These are phyloP conservation scores for Falciphora oryzae DNA, from an alignment of 2,329 filamentous ascomycete species.

Conservation along the genomic window DNA sequence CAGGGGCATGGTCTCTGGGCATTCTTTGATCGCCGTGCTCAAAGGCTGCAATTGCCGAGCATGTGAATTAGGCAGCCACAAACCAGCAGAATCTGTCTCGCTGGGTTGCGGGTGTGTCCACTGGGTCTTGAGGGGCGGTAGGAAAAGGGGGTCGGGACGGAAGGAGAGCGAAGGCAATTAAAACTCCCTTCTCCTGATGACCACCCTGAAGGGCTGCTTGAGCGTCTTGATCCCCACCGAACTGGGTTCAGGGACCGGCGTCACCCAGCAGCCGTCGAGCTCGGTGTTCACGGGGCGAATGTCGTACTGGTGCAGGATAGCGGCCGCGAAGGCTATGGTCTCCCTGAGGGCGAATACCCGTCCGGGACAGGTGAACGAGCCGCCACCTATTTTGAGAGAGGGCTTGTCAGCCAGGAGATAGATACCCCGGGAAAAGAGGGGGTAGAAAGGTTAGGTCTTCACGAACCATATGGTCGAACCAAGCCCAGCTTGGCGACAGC, in stretches of 20 bases:
- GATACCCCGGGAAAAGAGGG: too few relatives aligned
- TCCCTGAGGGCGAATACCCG: constrained; percentile 27
- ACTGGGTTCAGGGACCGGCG: background rate
- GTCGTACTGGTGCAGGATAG: constrained; percentile 32
- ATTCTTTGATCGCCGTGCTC: too few relatives aligned
- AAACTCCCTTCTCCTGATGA: background rate
- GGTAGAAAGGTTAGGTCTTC: too few relatives aligned
- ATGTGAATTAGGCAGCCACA: too few relatives aligned
- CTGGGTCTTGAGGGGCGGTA: too few relatives aligned
- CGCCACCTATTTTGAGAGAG: constrained; percentile 21
- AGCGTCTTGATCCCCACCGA: background rate
- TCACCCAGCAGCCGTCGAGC: background rate
- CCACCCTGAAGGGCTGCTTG: background rate
- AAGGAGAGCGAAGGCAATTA: too few relatives aligned
- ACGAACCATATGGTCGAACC: constrained; percentile 29
- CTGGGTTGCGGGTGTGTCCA: too few relatives aligned
- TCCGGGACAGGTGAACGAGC: constrained; percentile 28
- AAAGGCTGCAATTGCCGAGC: too few relatives aligned
- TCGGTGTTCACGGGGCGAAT: constrained; percentile 21
- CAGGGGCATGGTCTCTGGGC: too few relatives aligned
- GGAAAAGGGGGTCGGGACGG: too few relatives aligned
- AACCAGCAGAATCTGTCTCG: too few relatives aligned
- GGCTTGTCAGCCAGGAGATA: background rate
- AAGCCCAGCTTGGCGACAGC: constrained; percentile 21
- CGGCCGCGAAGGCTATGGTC: constrained; percentile 27